Percentiles rank a stretch among this genome's conserved stretches.
phyloP scores from a whole-genome alignment of 2,329 filamentous ascomycete genomes.

The Fusarium longipes region DNA sequence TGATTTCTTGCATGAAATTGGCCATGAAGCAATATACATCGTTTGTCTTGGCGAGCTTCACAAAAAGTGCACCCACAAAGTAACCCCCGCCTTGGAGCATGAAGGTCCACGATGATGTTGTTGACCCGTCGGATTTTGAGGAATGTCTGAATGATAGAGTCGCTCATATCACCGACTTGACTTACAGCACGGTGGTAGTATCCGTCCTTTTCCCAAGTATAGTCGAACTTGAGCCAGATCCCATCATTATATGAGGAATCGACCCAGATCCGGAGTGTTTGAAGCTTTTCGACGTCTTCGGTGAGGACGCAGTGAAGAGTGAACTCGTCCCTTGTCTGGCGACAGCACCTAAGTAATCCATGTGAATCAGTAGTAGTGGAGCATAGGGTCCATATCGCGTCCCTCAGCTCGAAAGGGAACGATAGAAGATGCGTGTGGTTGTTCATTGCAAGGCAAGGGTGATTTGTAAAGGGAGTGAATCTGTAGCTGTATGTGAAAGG shows the following conservation, averaged over 20 bases:
- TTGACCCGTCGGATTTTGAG: neutral
- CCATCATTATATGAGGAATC: constrained; percentile 21
- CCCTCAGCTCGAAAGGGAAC: constrained; percentile 25
- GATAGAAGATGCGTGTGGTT: neutral
- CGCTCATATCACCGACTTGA: constrained; percentile 10
- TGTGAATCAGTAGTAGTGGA: neutral
- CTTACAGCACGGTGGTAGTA: neutral
- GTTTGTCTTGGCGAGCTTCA: constrained; percentile 26
- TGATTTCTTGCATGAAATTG: neutral
- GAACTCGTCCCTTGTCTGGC: constrained; percentile 13
- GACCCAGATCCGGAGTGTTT: neutral
- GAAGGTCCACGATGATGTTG: neutral
- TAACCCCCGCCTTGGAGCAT: constrained; percentile 18
- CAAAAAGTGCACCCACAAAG: constrained; percentile 14
- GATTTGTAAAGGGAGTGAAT: neutral
- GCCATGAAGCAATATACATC: constrained; percentile 1
- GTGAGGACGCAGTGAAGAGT: neutral
- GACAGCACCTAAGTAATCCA: constrained; percentile 18
- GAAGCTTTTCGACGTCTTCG: neutral
- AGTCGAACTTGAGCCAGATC: constrained; percentile 23
- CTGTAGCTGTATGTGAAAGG: neutral
- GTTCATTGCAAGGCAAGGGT: neutral
- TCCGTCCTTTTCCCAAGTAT: neutral
- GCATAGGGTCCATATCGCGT: constrained; percentile 12
- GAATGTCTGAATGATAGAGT: neutral